Base-by-base conservation (phyloP, 179 eudicot species). In the Carnegiea gigantea region DNA sequence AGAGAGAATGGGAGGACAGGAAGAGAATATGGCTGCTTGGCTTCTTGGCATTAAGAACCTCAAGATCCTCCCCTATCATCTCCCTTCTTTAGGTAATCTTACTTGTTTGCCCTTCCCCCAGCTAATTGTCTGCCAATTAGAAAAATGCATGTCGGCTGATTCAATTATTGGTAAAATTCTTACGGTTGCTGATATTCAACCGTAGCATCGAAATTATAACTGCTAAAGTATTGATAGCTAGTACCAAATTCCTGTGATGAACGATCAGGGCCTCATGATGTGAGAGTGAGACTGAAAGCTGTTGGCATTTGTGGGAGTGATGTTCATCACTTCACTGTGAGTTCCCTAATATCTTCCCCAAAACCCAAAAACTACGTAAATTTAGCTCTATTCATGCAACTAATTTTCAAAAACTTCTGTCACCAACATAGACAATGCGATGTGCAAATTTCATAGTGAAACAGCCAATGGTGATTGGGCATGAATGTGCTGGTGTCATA, bases 291-390 rank as follows among this genome's bases (percentile, higher is more conserved):
- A 78, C 84, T 88, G 59, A 88, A 88, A 75, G 88, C 89, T 78
- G 86, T 87, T 17, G 89, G 89, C 13, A 87, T 87, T n/a, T 87
- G 89, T 83, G 89, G 90, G 10, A 88, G 88, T 78, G 90, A 88
- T 83, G 88, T 88, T 77, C 88, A 86, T 57, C 84, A 85, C 78
- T 81, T 86, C 81, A 86, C 68, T n/a, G 68, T 62, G 28, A 62
- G 68, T 62, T 62, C 18, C 68, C 12, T 62, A 9, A 62, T 62
- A 23, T 21, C 7, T 23, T 62, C 68, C 30, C 13, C 6, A 30
- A 17, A 14, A 54, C 20, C 18, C n/a, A 15, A 48, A 15, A 15
- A 17, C 8, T 40, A 40, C 6, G 6, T 40, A 54, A 5, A 54
- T 54, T 20, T 5, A 54, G n/a, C n/a, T 20, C 20, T 15, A 18